Percentiles rank a stretch among this genome's conserved stretches.
Conservation (phyloP, 1,284 basidiomycete species). For the Phellopilus nigrolimitatus region DNA sequence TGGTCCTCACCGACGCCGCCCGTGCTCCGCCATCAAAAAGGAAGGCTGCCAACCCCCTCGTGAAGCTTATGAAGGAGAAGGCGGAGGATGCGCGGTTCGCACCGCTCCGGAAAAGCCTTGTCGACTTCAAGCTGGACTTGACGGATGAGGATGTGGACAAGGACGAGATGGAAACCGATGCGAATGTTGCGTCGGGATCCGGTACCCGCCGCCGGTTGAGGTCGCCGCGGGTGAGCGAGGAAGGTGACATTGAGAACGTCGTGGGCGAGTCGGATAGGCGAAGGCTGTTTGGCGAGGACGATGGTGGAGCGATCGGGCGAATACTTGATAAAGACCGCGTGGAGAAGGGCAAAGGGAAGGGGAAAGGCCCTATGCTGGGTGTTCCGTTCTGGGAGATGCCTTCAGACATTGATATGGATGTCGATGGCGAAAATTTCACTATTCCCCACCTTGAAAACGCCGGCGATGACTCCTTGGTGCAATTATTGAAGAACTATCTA, state of each 20-base stretch:
- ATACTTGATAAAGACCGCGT: constrained; percentile 37
- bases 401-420: constrained; percentile 26
- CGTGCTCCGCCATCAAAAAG: constrained; percentile 20
- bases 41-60: constrained; percentile 45
- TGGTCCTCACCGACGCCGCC: constrained; percentile 1
- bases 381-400: constrained; percentile 36
- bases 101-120: constrained; percentile 10
- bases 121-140: constrained; percentile 10
- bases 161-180: constrained; percentile 8
- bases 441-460: constrained; percentile 7
- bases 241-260: constrained; percentile 27
- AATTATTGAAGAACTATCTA: not conserved
- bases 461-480: not conserved
- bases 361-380: constrained; percentile 25
- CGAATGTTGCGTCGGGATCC: not conserved
- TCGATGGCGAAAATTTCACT: constrained; percentile 2
- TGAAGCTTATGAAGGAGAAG: constrained; percentile 33
- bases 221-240: constrained; percentile 17
- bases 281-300: constrained; percentile 36
- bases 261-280: constrained; percentile 34
- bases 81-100: constrained; percentile 25
- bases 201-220: not conserved
- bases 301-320: constrained; percentile 33
- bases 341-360: constrained; percentile 26
- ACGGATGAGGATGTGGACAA: constrained; percentile 22